phyloP scores from a whole-genome alignment of 139 green algal genomes.

The Coelastrella sp. region DNA sequence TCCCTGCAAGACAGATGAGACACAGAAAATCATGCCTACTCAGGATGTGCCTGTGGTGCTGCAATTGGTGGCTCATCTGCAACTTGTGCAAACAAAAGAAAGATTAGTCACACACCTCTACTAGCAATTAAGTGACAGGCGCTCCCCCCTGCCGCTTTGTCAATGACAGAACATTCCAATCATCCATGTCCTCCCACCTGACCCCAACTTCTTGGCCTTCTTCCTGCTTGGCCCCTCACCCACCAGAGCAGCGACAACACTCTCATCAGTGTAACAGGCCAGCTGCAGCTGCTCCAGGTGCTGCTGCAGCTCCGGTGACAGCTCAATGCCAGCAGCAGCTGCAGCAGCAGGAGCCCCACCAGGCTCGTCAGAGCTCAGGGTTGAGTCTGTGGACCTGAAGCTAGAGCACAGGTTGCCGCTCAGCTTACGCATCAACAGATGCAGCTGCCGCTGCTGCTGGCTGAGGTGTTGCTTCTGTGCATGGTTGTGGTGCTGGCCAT shows the following conservation, averaged over 20 bases:
- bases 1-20: neutral
- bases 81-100: neutral
- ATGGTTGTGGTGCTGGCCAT: neutral
- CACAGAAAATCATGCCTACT: neutral
- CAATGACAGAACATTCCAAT: neutral
- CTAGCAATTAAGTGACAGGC: neutral
- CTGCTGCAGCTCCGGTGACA: neutral
- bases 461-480: neutral
- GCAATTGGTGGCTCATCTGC: too few species aligned
- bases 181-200: neutral
- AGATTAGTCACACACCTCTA: too few species aligned
- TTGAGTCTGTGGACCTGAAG: neutral
- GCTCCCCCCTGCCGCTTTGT: neutral
- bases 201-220: neutral
- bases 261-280: neutral
- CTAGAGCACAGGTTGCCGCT: neutral
- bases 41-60: too few species aligned
- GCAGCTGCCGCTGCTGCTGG: constrained; percentile 24
- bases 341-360: neutral
- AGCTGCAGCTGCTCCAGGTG: constrained; percentile 26
- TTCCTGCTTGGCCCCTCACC: neutral
- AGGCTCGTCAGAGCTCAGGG: too few species aligned
- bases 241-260: neutral
- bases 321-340: neutral
- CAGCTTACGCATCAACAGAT: neutral